phyloP scores from a whole-genome alignment of 1,139 yeast genomes.

The Blastobotrys buckinghamii region DNA sequence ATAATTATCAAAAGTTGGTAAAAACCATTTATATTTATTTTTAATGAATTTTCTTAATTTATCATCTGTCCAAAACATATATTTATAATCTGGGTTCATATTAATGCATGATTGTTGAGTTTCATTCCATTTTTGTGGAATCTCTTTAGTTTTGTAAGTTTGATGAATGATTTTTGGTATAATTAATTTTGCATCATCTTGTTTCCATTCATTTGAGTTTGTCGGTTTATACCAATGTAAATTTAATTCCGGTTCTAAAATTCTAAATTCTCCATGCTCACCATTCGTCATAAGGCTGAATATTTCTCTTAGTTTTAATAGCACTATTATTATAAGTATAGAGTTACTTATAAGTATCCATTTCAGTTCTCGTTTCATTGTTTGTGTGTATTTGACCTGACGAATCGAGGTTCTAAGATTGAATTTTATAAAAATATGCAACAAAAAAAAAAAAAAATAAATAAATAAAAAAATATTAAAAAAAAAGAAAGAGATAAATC shows the following conservation, averaged over 20 bases:
- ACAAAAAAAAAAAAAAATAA: no score
- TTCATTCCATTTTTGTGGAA: slow-evolving; percentile 75
- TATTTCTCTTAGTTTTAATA: slow-evolving; percentile 65
- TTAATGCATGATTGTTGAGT: slow-evolving; percentile 74
- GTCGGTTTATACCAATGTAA: not conserved
- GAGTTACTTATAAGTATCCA: slow-evolving; percentile 27
- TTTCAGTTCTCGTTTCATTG: slow-evolving; percentile 27
- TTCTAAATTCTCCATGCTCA: slow-evolving; percentile 32
- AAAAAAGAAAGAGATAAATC: no score
- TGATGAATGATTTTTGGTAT: slow-evolving; percentile 93
- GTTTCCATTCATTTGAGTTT: not conserved
- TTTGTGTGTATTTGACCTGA: no score
- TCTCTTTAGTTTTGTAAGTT: slow-evolving; percentile 70
- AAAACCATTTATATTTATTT: slow-evolving; percentile 80
- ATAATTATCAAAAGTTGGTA: slow-evolving; percentile 70
- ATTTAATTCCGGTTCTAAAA: slow-evolving; percentile 11
- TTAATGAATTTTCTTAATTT: slow-evolving; percentile 73
- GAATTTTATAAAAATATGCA: no score
- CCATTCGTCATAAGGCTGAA: slow-evolving; percentile 55
- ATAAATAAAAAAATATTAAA: no score
- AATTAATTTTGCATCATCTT: not conserved
- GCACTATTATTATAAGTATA: slow-evolving; percentile 45
- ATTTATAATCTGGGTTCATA: slow-evolving; percentile 68
- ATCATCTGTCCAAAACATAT: slow-evolving; percentile 82
- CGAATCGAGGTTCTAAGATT: no score